These are phyloP conservation scores for Suillus sp. DNA, from an alignment of 768 basidiomycete genomes.

Conservation along the genomic window DNA sequence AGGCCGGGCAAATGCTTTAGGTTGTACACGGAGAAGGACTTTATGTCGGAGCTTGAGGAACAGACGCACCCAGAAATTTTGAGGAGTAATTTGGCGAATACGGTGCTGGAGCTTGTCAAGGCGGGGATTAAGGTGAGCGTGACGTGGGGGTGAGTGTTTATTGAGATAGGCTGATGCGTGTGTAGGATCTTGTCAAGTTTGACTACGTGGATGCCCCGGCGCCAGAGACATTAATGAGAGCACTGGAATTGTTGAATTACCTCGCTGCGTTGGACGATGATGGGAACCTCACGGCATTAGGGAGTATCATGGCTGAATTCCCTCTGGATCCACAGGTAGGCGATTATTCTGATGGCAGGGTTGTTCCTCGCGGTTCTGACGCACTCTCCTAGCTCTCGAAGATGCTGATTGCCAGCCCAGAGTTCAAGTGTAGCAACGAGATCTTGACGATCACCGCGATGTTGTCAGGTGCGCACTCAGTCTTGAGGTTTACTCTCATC, in stretches of 20 bases:
- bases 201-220: constrained; percentile 94
- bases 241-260: constrained; percentile 90
- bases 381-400: constrained; percentile 62
- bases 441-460: constrained; percentile 94
- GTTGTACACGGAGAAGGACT: constrained; percentile 96
- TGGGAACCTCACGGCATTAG: constrained; percentile 84
- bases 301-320: constrained; percentile 95
- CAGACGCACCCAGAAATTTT: constrained; percentile 98
- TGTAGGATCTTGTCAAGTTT: constrained; percentile 77
- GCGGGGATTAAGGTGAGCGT: constrained; percentile 77
- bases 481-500: background rate
- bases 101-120: constrained; percentile 92
- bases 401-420: constrained; percentile 90
- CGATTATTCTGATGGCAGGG: background rate
- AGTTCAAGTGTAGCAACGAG: constrained; percentile 96
- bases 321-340: constrained; percentile 94
- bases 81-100: constrained; percentile 90
- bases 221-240: constrained; percentile 96
- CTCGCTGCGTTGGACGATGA: constrained; percentile 93
- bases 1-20: constrained; percentile 97
- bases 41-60: constrained; percentile 94
- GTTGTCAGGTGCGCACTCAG: constrained; percentile 68
- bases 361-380: background rate
- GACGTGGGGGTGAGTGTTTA: constrained; percentile 7
- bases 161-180: background rate